These are phyloP conservation scores for Secale cereale DNA, from an alignment of 176 grass and related monocot species.

Conservation along the genomic window DNA sequence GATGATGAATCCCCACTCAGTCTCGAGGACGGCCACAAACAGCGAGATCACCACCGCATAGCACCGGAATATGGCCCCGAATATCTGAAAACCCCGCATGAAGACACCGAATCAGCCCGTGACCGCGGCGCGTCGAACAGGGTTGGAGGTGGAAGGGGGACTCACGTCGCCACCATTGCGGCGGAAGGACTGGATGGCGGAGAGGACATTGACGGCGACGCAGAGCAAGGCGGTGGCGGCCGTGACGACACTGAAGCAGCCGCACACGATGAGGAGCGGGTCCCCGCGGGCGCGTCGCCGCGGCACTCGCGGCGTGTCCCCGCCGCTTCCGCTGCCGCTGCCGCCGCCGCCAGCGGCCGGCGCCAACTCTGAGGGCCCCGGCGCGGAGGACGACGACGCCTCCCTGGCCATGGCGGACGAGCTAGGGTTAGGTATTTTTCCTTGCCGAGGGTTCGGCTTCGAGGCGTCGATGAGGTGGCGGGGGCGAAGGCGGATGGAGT, in stretches of 20 bases:
- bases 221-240: conserved; percentile 65
- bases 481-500: neutral
- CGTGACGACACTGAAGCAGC: conserved; percentile 86
- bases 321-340: conserved; percentile 25
- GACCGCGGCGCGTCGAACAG: neutral
- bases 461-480: conserved; percentile 18
- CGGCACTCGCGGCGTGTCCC: conserved; percentile 5
- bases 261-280: conserved; percentile 77
- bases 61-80: conserved; percentile 87
- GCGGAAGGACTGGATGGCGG: conserved; percentile 68
- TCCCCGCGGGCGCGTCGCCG: conserved; percentile 29
- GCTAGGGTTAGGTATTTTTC: conserved; percentile 13
- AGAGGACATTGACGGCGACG: conserved; percentile 79
- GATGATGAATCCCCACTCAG: conserved; percentile 77
- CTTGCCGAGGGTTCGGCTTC: neutral
- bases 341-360: neutral
- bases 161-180: conserved; percentile 42
- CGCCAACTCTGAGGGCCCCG: neutral
- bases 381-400: neutral
- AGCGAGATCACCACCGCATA: conserved; percentile 77
- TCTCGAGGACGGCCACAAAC: conserved; percentile 73
- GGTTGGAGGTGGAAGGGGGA: neutral
- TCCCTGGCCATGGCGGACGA: conserved; percentile 22
- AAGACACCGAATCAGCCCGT: neutral
- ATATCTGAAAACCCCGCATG: conserved; percentile 43